Evolutionary conservation across 257 asterid species (phyloP).

Genomic region (Echium plantagineum): DNA sequence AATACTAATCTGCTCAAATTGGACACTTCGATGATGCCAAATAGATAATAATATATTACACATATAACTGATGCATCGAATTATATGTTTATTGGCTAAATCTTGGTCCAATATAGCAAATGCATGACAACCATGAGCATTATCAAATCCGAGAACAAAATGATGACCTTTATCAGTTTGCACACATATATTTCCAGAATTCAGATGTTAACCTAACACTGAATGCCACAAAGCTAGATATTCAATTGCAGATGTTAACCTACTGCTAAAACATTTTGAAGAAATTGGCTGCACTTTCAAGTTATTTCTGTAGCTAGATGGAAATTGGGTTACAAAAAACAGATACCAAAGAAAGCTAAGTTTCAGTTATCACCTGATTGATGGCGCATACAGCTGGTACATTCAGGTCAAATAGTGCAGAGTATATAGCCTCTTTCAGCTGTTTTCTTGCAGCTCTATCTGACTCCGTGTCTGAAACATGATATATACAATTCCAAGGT

Average conservation of each 20-base stretch:
- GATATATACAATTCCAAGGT: neutral
- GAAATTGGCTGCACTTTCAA: neutral
- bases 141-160: no score
- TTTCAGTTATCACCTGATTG: conserved; percentile 54
- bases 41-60: neutral
- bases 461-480: conserved; percentile 54
- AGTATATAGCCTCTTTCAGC: conserved; percentile 61
- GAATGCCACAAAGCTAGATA: no score
- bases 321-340: neutral
- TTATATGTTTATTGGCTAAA: no score
- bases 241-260: neutral
- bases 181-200: no score
- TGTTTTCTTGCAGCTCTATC: conserved; percentile 71
- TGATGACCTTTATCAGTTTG: no score
- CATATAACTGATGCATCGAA: no score
- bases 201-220: no score
- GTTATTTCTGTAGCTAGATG: neutral
- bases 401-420: conserved; percentile 83
- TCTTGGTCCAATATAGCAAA: no score
- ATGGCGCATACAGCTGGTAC: conserved; percentile 97
- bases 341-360: neutral
- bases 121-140: no score
- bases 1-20: no score
- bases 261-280: neutral
- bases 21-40: no score